Evolutionary conservation across 2,329 filamentous ascomycete species (phyloP).

Genomic region (Lomentospora prolificans): DNA sequence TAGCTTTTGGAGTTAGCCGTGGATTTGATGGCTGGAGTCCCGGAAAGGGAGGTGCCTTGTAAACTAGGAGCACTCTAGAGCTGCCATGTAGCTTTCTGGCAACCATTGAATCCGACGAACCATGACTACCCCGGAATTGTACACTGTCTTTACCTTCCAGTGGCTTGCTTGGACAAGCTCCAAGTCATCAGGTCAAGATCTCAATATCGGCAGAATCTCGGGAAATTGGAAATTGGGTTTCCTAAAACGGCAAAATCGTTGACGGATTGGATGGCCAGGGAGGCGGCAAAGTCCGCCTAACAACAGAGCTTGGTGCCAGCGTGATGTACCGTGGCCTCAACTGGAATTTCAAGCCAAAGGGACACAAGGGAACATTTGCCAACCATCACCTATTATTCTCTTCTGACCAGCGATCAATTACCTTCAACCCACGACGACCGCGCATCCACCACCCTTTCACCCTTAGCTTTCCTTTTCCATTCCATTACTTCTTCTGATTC

Average conservation of each 20-base stretch:
- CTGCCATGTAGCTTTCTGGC: no score
- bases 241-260: not conserved
- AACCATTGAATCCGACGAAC: no score
- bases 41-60: no score
- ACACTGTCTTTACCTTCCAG: no score
- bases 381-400: not conserved
- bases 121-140: no score
- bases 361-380: not conserved
- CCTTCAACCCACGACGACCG: not conserved
- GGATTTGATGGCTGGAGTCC: no score
- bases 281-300: conserved; percentile 4
- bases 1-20: no score
- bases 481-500: conserved; percentile 2
- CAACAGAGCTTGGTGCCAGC: no score
- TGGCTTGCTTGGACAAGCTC: no score
- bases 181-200: no score
- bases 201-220: not conserved
- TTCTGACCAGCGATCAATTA: not conserved
- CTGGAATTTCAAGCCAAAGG: not conserved
- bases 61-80: no score
- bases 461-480: conserved; percentile 5
- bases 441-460: not conserved
- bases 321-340: conserved; percentile 9
- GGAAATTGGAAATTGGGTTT: not conserved
- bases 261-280: no score